These are phyloP conservation scores for Tolypocladium sp. DNA, from an alignment of 2,329 filamentous ascomycete genomes.

Conservation along the genomic window DNA sequence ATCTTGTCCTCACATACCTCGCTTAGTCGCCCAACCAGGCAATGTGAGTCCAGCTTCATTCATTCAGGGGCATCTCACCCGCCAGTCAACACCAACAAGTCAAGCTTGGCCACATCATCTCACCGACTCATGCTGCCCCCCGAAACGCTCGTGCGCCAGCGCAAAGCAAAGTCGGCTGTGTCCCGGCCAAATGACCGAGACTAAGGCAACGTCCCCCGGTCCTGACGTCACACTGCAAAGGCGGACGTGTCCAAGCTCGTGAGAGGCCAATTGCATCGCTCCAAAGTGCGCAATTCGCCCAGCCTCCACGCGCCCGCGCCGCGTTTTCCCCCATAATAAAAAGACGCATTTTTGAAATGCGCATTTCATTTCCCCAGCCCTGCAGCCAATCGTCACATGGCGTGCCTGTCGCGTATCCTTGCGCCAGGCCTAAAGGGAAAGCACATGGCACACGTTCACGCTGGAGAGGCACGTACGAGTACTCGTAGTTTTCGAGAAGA, in stretches of 20 bases:
- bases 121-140: background rate
- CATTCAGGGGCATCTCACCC: too few species aligned
- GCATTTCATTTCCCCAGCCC: background rate
- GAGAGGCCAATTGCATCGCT: background rate
- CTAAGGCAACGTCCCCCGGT: background rate
- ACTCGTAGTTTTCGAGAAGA: background rate
- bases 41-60: too few species aligned
- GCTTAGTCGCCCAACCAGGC: background rate
- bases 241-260: background rate
- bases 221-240: background rate
- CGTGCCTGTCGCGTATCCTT: background rate
- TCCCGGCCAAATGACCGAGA: background rate
- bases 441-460: background rate
- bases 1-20: too few species aligned
- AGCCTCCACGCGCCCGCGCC: background rate
- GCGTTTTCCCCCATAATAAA: background rate
- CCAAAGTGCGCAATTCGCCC: background rate
- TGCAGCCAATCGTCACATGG: background rate
- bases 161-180: background rate
- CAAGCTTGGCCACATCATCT: background rate
- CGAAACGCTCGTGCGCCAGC: background rate
- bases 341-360: background rate
- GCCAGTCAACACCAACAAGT: too few species aligned
- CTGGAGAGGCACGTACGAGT: background rate
- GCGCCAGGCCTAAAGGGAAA: background rate